Conservation (phyloP, 2,329 filamentous ascomycete genomes). For the Fonsecaea erecta region DNA sequence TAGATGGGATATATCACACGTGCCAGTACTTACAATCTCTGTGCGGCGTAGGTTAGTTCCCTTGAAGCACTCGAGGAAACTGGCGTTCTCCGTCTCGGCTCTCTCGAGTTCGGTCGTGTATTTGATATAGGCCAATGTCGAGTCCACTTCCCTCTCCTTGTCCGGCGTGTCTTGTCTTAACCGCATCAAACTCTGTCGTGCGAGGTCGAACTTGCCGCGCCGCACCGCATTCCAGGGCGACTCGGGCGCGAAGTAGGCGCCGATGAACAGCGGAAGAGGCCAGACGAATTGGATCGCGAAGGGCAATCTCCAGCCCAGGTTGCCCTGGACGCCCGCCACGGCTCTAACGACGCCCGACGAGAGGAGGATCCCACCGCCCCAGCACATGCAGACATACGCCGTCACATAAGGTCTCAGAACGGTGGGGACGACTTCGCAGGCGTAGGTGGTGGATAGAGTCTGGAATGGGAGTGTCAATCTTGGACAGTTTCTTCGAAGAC, state of each 20-base stretch:
- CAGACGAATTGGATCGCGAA: constrained; percentile 39
- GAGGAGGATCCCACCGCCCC: constrained; percentile 65
- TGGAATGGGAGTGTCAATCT: not conserved
- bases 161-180: constrained; percentile 35
- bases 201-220: constrained; percentile 43
- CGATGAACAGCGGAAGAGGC: constrained; percentile 39
- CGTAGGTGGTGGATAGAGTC: constrained; percentile 62
- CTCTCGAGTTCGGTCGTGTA: constrained; percentile 44
- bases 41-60: constrained; percentile 50
- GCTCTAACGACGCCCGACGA: constrained; percentile 40
- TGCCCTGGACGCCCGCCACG: constrained; percentile 25
- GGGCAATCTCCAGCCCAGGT: constrained; percentile 39
- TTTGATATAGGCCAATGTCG: constrained; percentile 45
- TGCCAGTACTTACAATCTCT: constrained; percentile 45
- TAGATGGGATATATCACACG: not conserved
- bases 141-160: constrained; percentile 35
- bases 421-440: constrained; percentile 67
- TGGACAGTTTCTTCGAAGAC: no score
- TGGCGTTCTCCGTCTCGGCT: constrained; percentile 31
- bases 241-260: constrained; percentile 41
- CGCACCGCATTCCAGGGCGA: constrained; percentile 45
- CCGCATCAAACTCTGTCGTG: constrained; percentile 40
- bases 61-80: constrained; percentile 49
- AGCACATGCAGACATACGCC: constrained; percentile 65
- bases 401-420: constrained; percentile 63